Percentiles rank a stretch among this genome's conserved stretches.
Evolutionary conservation across 176 grass and related monocot species (phyloP).

Genomic region (Rhipidocladum racemiflorum): DNA sequence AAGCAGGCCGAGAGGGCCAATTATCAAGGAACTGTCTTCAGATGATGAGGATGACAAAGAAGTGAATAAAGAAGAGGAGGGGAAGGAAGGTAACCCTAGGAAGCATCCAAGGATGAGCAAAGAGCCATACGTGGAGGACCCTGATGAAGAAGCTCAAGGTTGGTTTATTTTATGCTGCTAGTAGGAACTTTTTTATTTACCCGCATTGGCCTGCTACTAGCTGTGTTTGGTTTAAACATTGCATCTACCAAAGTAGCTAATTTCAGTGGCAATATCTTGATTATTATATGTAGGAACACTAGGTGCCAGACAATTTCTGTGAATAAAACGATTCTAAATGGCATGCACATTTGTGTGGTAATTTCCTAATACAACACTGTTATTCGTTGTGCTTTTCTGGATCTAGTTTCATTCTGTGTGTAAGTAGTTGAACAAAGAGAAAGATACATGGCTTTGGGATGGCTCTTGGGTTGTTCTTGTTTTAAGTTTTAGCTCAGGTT

Average conservation of each 20-base stretch:
- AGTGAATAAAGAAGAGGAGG: slow-evolving; percentile 31
- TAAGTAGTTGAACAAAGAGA: background rate
- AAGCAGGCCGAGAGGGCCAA: slow-evolving; percentile 43
- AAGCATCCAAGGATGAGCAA: slow-evolving; percentile 60
- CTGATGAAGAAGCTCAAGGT: slow-evolving; percentile 63
- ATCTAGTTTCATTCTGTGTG: background rate
- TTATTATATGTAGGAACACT: background rate
- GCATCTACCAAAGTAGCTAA: background rate
- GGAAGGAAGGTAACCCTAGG: slow-evolving; percentile 32
- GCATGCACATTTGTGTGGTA: background rate
- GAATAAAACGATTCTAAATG: background rate
- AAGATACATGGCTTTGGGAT: background rate
- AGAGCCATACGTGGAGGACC: slow-evolving; percentile 48
- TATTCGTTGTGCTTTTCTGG: background rate
- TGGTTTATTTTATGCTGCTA: slow-evolving; percentile 1
- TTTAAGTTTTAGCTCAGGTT: background rate
- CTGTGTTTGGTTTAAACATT: background rate
- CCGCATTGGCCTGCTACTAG: background rate
- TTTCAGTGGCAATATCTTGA: background rate
- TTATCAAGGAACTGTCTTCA: slow-evolving; percentile 69
- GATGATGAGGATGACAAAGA: slow-evolving; percentile 45
- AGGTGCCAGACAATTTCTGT: background rate
- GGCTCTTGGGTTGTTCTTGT: background rate
- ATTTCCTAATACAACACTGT: background rate
- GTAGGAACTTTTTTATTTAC: background rate